These are phyloP conservation scores for Aspergillus cejpii DNA, from an alignment of 2,329 filamentous ascomycete genomes.

Conservation along the genomic window DNA sequence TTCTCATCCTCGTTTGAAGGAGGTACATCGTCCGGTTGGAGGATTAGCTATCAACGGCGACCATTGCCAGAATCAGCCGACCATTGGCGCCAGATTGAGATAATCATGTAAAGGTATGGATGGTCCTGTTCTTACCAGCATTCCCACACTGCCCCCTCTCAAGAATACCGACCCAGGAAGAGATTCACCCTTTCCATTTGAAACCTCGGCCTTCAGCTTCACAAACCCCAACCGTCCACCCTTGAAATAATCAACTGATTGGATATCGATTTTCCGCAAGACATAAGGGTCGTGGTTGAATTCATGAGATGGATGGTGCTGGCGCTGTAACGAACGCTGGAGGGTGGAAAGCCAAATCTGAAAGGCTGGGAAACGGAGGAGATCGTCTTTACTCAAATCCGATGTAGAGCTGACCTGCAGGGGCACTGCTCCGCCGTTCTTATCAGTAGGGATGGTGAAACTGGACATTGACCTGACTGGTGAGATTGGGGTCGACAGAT, in stretches of 20 bases:
- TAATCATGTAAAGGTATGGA: background rate
- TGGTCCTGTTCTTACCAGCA: conserved; percentile 41
- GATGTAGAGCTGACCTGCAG: conserved; percentile 39
- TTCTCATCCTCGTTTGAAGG: conserved; percentile 38
- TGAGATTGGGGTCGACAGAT: background rate
- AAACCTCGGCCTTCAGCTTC: conserved; percentile 50
- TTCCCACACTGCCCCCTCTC: conserved; percentile 52
- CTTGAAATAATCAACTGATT: conserved; percentile 50
- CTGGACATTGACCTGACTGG: conserved; percentile 33
- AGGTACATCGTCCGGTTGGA: conserved; percentile 48
- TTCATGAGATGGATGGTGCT: conserved; percentile 42
- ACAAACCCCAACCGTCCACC: conserved; percentile 49
- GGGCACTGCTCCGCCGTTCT: conserved; percentile 24
- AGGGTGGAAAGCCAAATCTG: conserved; percentile 50
- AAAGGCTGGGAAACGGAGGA: conserved; percentile 49
- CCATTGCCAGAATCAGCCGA: conserved; percentile 4
- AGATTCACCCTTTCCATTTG: conserved; percentile 46
- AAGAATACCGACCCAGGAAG: conserved; percentile 54
- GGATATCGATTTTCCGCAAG: conserved; percentile 48
- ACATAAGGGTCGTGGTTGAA: conserved; percentile 49
- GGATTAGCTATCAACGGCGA: conserved; percentile 45
- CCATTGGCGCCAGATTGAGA: background rate
- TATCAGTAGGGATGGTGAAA: conserved; percentile 34
- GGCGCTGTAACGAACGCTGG: conserved; percentile 44
- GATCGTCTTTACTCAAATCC: conserved; percentile 40